Base-by-base conservation (phyloP, 352 stramenopile genomes). In the Phytophthora citrophthora region DNA sequence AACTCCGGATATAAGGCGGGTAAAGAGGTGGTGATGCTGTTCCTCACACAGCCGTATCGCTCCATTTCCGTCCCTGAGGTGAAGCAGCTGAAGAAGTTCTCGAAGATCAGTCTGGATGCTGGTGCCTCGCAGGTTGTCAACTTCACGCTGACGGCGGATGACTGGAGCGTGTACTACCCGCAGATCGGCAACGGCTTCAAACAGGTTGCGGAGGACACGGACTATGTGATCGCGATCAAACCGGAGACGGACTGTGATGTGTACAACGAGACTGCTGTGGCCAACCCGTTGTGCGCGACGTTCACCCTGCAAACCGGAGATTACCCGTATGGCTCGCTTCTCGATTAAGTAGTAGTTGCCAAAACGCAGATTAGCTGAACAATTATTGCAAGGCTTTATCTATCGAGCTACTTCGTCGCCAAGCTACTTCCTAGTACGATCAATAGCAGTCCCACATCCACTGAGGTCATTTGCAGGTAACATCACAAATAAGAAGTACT, bases 21-120 rank as follows among this genome's bases (percentile, higher is more conserved):
- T 9, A 88, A 93, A 51, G 83, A 96, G 55, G 83, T 71, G 0
- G 74, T 92, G 32, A 78, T 95, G 54, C 53, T 95, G 16, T 89
- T 96, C 48, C 72, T 94, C 40, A 84, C 64, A 2, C 82, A 89
- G 55, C 77, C 81, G 41, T 81, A 77, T 26, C 83, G 78, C 23
- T 50, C 59, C n/a, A 79, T 79, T 38, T 77, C 82, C 5, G 75
- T 89, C 15, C 83, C 86, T 1, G 80, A 93, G 38, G 75, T 89
- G 51, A 95, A 94, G 72, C 72, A 86, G 49, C 70, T 96, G 24
- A 89, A 90, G 61, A 80, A 84, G 54, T 94, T 94, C 58, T 63
- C 66, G 9, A 94, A 94, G 72, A 77, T 96, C 52, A 59, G 68
- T 4, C 64, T 94, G 44, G 31, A 70, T 40, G 58, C 79, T 0